Evolutionary conservation across 805 yeast species (phyloP).

Genomic region (Ogataea nakhonphanomensis): DNA sequence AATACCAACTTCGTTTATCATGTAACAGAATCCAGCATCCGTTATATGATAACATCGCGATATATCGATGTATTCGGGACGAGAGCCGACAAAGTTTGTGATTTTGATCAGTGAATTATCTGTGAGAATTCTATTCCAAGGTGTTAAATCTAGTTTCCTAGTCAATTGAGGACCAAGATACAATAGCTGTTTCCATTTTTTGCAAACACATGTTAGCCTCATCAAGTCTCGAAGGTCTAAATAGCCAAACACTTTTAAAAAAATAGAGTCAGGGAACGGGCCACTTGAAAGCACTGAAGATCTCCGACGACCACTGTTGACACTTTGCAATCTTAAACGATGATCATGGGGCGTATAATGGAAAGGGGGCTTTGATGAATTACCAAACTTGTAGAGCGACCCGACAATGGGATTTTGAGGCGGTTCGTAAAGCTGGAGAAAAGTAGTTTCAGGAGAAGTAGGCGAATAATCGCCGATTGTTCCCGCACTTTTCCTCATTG

Average conservation of each 20-base stretch:
- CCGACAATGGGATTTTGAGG: conserved; percentile 26
- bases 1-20: conserved; percentile 70
- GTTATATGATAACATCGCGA: conserved; percentile 77
- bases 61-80: conserved; percentile 59
- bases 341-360: conserved; percentile 55
- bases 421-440: conserved; percentile 22
- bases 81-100: conserved; percentile 65
- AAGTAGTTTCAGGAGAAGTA: background rate
- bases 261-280: conserved; percentile 57
- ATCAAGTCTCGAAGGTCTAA: conserved; percentile 57
- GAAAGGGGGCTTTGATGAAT: conserved; percentile 32
- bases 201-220: conserved; percentile 55
- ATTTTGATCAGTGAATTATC: conserved; percentile 57
- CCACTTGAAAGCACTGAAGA: conserved; percentile 57
- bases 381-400: conserved; percentile 26
- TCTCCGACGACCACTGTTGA: conserved; percentile 44
- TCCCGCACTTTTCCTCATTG: too few species aligned
- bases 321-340: conserved; percentile 45
- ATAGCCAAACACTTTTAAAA: conserved; percentile 50
- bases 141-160: conserved; percentile 51
- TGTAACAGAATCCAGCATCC: conserved; percentile 67
- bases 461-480: too few species aligned
- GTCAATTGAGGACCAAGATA: conserved; percentile 54
- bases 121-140: conserved; percentile 58
- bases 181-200: conserved; percentile 66